Evolutionary conservation across 805 yeast genomes (phyloP).

Genomic region (Candida nonsorbophila): DNA sequence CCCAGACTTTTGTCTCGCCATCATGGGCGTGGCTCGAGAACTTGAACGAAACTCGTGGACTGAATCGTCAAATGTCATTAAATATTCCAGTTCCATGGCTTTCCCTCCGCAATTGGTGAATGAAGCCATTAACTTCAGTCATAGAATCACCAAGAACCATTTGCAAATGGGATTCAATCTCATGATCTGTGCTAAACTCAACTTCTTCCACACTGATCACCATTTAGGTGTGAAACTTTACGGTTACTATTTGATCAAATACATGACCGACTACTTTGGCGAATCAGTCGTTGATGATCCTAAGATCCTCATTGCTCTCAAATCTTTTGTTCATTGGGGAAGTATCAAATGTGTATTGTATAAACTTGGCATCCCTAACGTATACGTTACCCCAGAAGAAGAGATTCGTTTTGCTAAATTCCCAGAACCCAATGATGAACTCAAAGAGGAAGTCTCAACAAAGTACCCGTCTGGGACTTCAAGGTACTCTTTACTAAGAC

Average conservation of each 20-base stretch:
- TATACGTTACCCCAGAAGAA: conserved; percentile 26
- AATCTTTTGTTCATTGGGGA: conserved; percentile 53
- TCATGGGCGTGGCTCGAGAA: conserved; percentile 46
- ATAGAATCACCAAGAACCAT: conserved; percentile 25
- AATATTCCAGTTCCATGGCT: conserved; percentile 27
- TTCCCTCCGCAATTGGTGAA: conserved; percentile 18
- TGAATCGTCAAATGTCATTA: conserved; percentile 37
- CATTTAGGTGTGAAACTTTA: conserved; percentile 47
- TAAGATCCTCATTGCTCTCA: conserved; percentile 42
- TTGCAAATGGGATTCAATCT: conserved; percentile 38
- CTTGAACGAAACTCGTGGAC: conserved; percentile 47
- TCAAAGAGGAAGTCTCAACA: conserved; percentile 33
- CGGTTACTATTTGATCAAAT: conserved; percentile 36
- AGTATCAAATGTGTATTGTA: conserved; percentile 43
- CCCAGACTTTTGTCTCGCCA: conserved; percentile 40
- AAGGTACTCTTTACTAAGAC: conserved; percentile 37
- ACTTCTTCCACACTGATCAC: conserved; percentile 53
- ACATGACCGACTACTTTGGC: conserved; percentile 36
- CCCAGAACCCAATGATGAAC: conserved; percentile 37
- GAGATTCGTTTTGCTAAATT: conserved; percentile 27
- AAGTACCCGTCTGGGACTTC: conserved; percentile 54
- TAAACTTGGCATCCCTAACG: conserved; percentile 33
- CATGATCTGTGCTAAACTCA: conserved; percentile 42
- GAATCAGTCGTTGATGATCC: conserved; percentile 30
- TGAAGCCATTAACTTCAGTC: conserved; percentile 29